Evolutionary conservation across 192 early-diverging fungal species (phyloP).

Genomic region (Backusella parvicylindrica): DNA sequence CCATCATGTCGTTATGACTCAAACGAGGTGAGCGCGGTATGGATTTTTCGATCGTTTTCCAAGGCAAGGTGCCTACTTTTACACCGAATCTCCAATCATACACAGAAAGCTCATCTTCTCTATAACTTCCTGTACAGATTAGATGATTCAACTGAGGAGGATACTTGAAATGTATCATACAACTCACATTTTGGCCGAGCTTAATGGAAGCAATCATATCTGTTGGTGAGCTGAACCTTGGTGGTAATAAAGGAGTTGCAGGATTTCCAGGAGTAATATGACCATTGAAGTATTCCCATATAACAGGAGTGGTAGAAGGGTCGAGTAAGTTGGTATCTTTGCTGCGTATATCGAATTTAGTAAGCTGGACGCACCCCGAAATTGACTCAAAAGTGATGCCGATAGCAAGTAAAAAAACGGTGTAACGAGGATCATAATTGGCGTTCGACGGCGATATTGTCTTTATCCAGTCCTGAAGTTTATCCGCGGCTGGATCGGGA

Average conservation of each 20-base stretch:
- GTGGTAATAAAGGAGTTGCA: background rate
- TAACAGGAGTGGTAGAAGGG: slow-evolving; percentile 9
- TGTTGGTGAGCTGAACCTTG: background rate
- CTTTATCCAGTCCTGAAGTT: slow-evolving; percentile 12
- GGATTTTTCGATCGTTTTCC: background rate
- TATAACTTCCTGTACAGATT: slow-evolving; percentile 22
- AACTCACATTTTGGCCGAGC: slow-evolving; percentile 13
- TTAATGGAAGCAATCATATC: slow-evolving; percentile 7
- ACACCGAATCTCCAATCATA: slow-evolving; percentile 36
- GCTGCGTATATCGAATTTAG: background rate
- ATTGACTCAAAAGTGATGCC: background rate
- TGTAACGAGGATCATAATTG: slow-evolving; percentile 6
- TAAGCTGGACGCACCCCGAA: background rate
- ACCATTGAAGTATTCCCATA: slow-evolving; percentile 9
- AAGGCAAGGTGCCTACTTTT: slow-evolving; percentile 26
- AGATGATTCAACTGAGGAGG: slow-evolving; percentile 25
- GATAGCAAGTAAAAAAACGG: slow-evolving; percentile 10
- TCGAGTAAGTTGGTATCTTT: background rate
- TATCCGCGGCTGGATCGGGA: slow-evolving; percentile 2
- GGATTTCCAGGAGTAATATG: slow-evolving; percentile 1
- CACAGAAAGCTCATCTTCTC: slow-evolving; percentile 24
- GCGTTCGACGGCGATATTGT: slow-evolving; percentile 4
- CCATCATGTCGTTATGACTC: background rate
- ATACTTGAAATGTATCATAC: slow-evolving; percentile 28
- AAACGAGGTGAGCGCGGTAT: background rate